Percentiles rank a stretch among this genome's conserved stretches.
Conservation (phyloP, 371 early-diverging fungal genomes). For the Spraguea lophii region DNA sequence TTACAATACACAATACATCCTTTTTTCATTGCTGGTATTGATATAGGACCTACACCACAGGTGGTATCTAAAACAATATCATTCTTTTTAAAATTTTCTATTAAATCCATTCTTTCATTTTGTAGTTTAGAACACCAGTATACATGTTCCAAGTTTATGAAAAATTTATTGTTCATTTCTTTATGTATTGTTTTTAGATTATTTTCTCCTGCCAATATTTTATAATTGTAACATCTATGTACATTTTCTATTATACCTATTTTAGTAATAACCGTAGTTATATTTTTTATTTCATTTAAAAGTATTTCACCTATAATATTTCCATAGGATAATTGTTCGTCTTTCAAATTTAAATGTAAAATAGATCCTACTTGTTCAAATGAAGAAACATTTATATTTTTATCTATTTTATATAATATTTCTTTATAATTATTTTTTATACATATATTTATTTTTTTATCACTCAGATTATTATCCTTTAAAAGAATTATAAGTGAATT, state of each 20-base stretch:
- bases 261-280: conserved; percentile 41
- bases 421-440: too few species aligned
- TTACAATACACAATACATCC: conserved; percentile 36
- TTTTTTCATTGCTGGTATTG: conserved; percentile 29
- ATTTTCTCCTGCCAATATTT: conserved; percentile 35
- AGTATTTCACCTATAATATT: conserved; percentile 35
- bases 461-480: too few species aligned
- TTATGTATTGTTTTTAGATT: conserved; percentile 29
- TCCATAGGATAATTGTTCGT: conserved; percentile 33
- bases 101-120: conserved; percentile 30
- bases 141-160: conserved; percentile 39
- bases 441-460: too few species aligned
- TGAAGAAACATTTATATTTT: too few species aligned
- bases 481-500: too few species aligned
- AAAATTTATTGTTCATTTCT: conserved; percentile 38
- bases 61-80: conserved; percentile 42
- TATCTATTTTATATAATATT: too few species aligned
- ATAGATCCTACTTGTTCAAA: too few species aligned
- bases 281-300: conserved; percentile 36
- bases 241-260: conserved; percentile 27
- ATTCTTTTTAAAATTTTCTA: conserved; percentile 8
- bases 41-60: conserved; percentile 47
- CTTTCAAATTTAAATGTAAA: conserved; percentile 43
- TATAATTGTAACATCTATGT: conserved; percentile 39
- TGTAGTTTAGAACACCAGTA: conserved; percentile 47